Evolutionary conservation across 805 yeast genomes (phyloP).

Genomic region (Saccharomycopsis sp.): DNA sequence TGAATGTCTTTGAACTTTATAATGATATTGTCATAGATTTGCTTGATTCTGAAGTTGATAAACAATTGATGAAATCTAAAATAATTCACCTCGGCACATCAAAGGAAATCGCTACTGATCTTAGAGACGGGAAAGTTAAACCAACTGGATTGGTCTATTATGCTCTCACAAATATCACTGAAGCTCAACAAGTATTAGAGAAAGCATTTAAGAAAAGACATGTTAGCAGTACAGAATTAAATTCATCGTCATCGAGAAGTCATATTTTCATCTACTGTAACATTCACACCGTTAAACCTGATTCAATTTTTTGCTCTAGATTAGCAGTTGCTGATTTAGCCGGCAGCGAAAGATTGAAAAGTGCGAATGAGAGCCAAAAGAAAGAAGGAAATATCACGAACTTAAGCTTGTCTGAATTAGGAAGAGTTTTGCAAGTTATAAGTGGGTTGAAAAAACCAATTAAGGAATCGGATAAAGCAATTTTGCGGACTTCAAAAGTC

Average conservation of each 20-base stretch:
- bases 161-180: conserved; percentile 25
- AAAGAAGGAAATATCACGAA: conserved; percentile 45
- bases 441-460: conserved; percentile 20
- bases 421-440: conserved; percentile 40
- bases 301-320: conserved; percentile 28
- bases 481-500: conserved; percentile 42
- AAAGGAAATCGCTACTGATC: conserved; percentile 38
- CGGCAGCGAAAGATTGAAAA: conserved; percentile 44
- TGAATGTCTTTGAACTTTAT: conserved; percentile 48
- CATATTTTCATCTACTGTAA: conserved; percentile 44
- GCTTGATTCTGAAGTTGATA: conserved; percentile 20
- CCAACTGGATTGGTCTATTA: conserved; percentile 33
- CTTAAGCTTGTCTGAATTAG: conserved; percentile 41
- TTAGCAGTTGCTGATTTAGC: conserved; percentile 47
- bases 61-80: no score
- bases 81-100: conserved; percentile 23
- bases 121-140: conserved; percentile 36
- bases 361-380: conserved; percentile 33
- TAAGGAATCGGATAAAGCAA: conserved; percentile 29
- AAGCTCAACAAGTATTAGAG: conserved; percentile 33
- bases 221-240: conserved; percentile 38
- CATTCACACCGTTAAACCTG: conserved; percentile 24
- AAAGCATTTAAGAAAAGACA: conserved; percentile 36
- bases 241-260: conserved; percentile 41
- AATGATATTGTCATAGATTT: conserved; percentile 40